A percentile compares a stretch with the other conserved stretches of the same genome.
Conservation (phyloP, 1,139 yeast genomes). For the Kodamaea arcana region DNA sequence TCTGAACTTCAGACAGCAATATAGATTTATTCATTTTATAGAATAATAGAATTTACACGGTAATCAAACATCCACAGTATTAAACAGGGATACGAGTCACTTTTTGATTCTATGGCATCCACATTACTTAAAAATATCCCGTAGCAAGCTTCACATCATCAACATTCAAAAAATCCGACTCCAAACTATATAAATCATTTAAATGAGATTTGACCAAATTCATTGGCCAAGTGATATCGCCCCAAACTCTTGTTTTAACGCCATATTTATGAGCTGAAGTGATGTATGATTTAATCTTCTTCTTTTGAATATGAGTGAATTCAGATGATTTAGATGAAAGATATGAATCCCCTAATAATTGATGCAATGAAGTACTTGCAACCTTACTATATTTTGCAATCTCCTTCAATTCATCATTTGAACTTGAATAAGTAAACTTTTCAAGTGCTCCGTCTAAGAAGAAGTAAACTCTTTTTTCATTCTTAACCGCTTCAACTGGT, state of each 20-base stretch:
- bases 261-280: constrained; percentile 33
- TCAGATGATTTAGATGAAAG: constrained; percentile 8
- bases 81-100: too few relatives aligned
- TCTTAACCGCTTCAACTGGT: constrained; percentile 27
- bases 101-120: too few relatives aligned
- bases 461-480: constrained; percentile 26
- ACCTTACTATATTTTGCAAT: constrained; percentile 27
- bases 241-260: constrained; percentile 43
- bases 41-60: neutral
- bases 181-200: constrained; percentile 22
- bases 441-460: constrained; percentile 39
- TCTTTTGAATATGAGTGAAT: constrained; percentile 21
- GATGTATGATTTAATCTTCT: constrained; percentile 17
- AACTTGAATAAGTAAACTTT: constrained; percentile 15
- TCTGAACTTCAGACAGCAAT: too few relatives aligned
- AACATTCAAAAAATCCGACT: constrained; percentile 38
- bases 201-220: constrained; percentile 27
- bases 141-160: constrained; percentile 32
- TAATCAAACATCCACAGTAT: too few relatives aligned
- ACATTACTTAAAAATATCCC: constrained; percentile 17
- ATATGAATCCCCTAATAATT: constrained; percentile 25
- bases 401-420: constrained; percentile 16
- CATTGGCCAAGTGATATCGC: constrained; percentile 40
- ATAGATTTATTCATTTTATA: neutral
- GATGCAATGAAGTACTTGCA: constrained; percentile 34